Conservation (phyloP, 2,329 filamentous ascomycete species). For the Fusarium begoniae region DNA sequence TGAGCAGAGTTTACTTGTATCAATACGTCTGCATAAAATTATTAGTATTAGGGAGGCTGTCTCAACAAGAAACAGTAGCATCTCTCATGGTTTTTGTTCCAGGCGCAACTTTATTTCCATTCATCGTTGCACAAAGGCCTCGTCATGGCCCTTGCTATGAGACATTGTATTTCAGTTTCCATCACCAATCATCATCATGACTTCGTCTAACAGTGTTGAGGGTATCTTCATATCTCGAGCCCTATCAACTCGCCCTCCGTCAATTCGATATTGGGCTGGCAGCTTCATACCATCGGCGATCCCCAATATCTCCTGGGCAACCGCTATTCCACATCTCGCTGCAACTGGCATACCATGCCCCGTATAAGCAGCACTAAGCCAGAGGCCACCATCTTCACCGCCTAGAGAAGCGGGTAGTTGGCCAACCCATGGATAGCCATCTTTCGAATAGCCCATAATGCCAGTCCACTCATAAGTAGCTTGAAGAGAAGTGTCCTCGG, state of each 20-base stretch:
- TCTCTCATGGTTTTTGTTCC: not conserved
- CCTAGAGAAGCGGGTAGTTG: conserved; percentile 64
- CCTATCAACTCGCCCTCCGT: conserved; percentile 44
- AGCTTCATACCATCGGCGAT: conserved; percentile 52
- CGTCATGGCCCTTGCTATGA: not conserved
- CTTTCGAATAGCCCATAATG: conserved; percentile 79
- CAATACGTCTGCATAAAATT: not conserved
- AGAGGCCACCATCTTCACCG: conserved; percentile 61
- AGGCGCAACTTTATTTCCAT: not conserved
- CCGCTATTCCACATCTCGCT: conserved; percentile 71
- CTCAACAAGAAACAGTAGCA: not conserved
- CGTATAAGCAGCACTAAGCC: conserved; percentile 72
- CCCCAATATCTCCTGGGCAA: conserved; percentile 67
- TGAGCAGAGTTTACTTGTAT: not conserved
- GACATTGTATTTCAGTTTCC: not conserved
- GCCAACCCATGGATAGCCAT: conserved; percentile 76
- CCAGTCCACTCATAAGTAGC: conserved; percentile 77
- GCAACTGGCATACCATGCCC: conserved; percentile 83
- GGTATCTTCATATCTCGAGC: conserved; percentile 34
- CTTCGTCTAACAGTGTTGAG: conserved; percentile 41
- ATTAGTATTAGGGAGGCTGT: not conserved
- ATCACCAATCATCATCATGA: conserved; percentile 34
- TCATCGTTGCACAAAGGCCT: not conserved
- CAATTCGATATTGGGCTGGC: conserved; percentile 54
- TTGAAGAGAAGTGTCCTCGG: conserved; percentile 56